Percentiles rank a stretch among this genome's conserved stretches.
These are phyloP conservation scores for Apophysomyces ossiformis DNA, from an alignment of 371 early-diverging fungal species.

Conservation along the genomic window DNA sequence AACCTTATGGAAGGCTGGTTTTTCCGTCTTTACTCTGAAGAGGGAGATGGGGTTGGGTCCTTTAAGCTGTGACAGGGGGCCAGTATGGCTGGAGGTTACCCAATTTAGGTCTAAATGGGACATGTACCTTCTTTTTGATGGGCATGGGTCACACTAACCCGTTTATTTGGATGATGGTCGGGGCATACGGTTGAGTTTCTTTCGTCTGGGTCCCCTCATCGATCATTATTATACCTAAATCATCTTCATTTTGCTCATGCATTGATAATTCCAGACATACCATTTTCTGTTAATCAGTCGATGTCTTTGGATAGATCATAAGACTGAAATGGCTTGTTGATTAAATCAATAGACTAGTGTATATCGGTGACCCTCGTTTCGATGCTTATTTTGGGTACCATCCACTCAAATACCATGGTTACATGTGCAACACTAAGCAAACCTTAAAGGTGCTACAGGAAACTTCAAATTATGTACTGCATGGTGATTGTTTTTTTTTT, in stretches of 20 bases:
- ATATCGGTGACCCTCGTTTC: slow-evolving; percentile 1
- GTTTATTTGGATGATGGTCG: slow-evolving; percentile 8
- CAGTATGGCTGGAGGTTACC: slow-evolving; percentile 3
- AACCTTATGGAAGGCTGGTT: background rate
- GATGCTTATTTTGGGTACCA: slow-evolving; percentile 9
- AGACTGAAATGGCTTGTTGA: background rate
- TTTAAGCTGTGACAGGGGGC: slow-evolving; percentile 9
- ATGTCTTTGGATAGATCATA: background rate
- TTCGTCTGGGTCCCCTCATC: background rate
- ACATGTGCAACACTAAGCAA: slow-evolving; percentile 3
- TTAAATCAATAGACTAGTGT: background rate
- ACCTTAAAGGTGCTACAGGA: slow-evolving; percentile 5
- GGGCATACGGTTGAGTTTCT: background rate
- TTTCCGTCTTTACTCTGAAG: background rate
- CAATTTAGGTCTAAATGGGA: background rate
- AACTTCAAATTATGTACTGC: background rate
- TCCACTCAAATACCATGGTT: slow-evolving; percentile 5
- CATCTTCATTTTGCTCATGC: background rate
- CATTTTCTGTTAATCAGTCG: background rate
- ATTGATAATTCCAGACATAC: background rate
- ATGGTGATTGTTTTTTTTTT: slow-evolving; percentile 6
- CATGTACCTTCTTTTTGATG: background rate
- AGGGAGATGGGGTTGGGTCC: slow-evolving; percentile 11
- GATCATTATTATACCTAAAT: slow-evolving; percentile 1
- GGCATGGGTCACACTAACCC: background rate